Evolutionary conservation across 2,329 filamentous ascomycete genomes (phyloP), one percentile per base, ranked within the genome.

Genomic region (Phyllachora maydis): DNA sequence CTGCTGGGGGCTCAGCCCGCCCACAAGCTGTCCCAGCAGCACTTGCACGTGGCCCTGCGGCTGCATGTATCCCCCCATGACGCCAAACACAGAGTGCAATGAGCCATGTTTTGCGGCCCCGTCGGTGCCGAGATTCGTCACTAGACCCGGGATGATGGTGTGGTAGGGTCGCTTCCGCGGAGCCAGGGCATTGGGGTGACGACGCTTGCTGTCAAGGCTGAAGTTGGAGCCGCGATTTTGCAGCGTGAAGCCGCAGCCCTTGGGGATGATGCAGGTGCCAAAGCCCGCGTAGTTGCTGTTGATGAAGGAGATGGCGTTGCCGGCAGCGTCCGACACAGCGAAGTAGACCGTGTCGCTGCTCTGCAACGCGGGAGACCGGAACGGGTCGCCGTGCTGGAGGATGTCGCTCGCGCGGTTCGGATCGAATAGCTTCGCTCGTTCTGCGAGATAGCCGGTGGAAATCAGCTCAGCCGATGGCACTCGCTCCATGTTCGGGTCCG

Each of bases 61-160:
- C 50, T 98, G 88, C 77, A 95, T 95, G 49, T 90, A 95, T 3
- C 82, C 85, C 24, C 88, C 88, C 88, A 95, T 95, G 29, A 95
- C 85, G 25, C 88, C 88, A 38, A 85, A 93, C 0, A 91, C 76
- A 4, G 68, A 75, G 45, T 92, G 78, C 27, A 95, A 50, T 23
- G 64, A 71, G 14, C 66, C 65, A n/a, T n/a, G n/a, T n/a, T n/a
- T n/a, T n/a, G n/a, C n/a, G n/a, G n/a, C n/a, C 16, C 6, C 9
- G 6, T 17, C 16, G 6, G 16, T 17, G 16, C 16, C 16, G 11
- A 65, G 43, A 35, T 88, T 81, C 0, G 88, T 95, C 11, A 85
- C 68, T 45, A 95, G 62, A 0, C 77, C 85, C 0, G 88, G 85
- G 37, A 98, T 98, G 45, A 98, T 95, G 25, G 88, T 98, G 47